A percentile compares a stretch with the other conserved stretches of the same genome.
phyloP scores from a whole-genome alignment of 2,329 filamentous ascomycete genomes.

The Colletotrichum viniferum region DNA sequence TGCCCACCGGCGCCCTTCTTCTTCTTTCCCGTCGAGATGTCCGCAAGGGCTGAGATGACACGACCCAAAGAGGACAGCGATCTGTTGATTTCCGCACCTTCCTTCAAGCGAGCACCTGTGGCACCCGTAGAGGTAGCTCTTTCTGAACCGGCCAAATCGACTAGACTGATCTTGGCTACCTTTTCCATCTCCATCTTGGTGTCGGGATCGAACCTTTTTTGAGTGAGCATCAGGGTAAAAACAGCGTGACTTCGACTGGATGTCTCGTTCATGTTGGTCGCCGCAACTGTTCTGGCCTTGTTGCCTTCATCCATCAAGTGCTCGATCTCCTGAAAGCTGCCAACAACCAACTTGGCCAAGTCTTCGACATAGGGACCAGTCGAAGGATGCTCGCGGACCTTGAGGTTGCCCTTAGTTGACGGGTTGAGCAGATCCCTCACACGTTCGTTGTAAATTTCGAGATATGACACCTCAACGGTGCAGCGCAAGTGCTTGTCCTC shows the following conservation, averaged over 20 bases:
- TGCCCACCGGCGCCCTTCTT: slow-evolving; percentile 74
- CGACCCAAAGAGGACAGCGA: slow-evolving; percentile 95
- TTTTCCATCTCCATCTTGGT: slow-evolving; percentile 98
- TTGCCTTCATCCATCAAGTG: slow-evolving; percentile 99
- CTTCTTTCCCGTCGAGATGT: slow-evolving; percentile 85
- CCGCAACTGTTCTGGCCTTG: slow-evolving; percentile 96
- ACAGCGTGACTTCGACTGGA: slow-evolving; percentile 98
- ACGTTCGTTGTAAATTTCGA: slow-evolving; percentile 99
- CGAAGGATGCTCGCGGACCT: slow-evolving; percentile 96
- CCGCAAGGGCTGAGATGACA: slow-evolving; percentile 94
- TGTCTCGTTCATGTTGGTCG: slow-evolving; percentile 99
- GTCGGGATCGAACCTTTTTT: slow-evolving; percentile 88
- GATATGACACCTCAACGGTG: slow-evolving; percentile 96
- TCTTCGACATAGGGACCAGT: slow-evolving; percentile 98
- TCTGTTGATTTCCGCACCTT: slow-evolving; percentile 97
- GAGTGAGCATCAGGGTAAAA: slow-evolving; percentile 93
- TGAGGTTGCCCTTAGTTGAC: slow-evolving; percentile 92
- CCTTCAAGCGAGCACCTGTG: slow-evolving; percentile 91
- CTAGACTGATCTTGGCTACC: slow-evolving; percentile 95
- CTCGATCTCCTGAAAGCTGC: slow-evolving; percentile 94
- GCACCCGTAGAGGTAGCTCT: slow-evolving; percentile 96
- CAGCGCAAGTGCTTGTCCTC: slow-evolving; percentile 79
- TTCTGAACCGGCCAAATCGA: slow-evolving; percentile 97
- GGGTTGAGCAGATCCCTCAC: slow-evolving; percentile 96
- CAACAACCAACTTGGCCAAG: slow-evolving; percentile 90